Base-by-base conservation (phyloP, 768 basidiomycete species). In the Psilocybe subaeruginosa region DNA sequence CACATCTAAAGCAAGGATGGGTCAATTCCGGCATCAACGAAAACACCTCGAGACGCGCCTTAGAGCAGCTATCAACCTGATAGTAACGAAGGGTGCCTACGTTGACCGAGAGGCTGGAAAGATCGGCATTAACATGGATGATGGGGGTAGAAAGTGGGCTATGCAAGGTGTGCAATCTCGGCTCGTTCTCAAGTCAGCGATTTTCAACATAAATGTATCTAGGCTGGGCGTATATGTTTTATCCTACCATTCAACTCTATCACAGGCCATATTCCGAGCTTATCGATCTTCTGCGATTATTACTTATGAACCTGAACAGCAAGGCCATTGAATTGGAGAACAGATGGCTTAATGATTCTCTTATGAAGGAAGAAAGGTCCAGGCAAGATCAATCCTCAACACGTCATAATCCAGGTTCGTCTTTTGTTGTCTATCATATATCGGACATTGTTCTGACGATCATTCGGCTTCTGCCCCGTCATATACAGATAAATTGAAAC, bases 181-280 rank as follows among this genome's bases (percentile, higher is more conserved):
- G 3, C 1, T 29, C 23, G 39, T 2, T 56, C 27, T 60, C 46
- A 14, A 16, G 3, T 5, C 3, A 9, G 23, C 45, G 27, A 9
- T 14, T 39, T 43, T 6, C 29, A 17, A 27, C 54, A 48, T 14
- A 61, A 11, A 19, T n/a, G n/a, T 17, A 6, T 50, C 7, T 39
- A 84, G 84, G 78, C n/a, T 85, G 84, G 84, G 74, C 80, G 45
- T 85, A 85, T 57, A 64, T 79, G 37, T 76, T 81, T 56, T 70
- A 64, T 16, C 78, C 78, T 8, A 74, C 68, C 0, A 66, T 76
- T 2, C 72, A 74, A 39, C 59, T 83, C 1, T 80, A 81, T 62
- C 72, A 72, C 5, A 82, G 81, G 80, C 78, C 82, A 0, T 82
- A 79, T 64, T 58, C 73, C 1, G 65, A 74, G 6, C 70, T 85